These are phyloP conservation scores for Sechiopsis laciniata DNA, from an alignment of 306 rosid species.

Conservation along the genomic window DNA sequence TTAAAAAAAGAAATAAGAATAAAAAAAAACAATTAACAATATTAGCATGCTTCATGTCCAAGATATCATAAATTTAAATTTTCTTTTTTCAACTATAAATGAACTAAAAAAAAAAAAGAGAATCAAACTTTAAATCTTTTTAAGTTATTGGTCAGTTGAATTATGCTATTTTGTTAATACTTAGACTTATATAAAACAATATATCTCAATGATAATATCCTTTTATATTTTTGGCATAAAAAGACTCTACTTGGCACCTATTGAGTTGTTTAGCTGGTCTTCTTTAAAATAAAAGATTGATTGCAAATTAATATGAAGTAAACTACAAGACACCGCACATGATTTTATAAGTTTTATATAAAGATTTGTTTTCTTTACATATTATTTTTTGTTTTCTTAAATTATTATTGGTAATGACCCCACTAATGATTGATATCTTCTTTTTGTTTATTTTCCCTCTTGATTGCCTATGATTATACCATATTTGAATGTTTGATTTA, in stretches of 20 bases:
- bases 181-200: too few relatives aligned
- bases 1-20: too few relatives aligned
- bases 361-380: neutral
- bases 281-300: neutral
- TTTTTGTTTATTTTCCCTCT: constrained; percentile 7
- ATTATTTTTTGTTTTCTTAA: neutral
- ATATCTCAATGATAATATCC: too few relatives aligned
- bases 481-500: neutral
- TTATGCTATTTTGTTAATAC: too few relatives aligned
- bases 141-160: too few relatives aligned
- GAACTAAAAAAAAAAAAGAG: too few relatives aligned
- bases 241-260: neutral
- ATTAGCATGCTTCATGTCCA: too few relatives aligned
- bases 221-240: too few relatives aligned
- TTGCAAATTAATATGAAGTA: neutral
- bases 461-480: constrained; percentile 5
- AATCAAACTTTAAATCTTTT: too few relatives aligned
- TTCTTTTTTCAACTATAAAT: too few relatives aligned
- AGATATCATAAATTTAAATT: too few relatives aligned
- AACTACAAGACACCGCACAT: neutral
- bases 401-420: neutral
- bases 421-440: neutral
- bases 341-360: constrained; percentile 1
- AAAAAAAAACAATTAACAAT: too few relatives aligned
- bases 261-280: neutral